Conservation (phyloP, 306 rosid genomes). For the Rosa rugosa region DNA sequence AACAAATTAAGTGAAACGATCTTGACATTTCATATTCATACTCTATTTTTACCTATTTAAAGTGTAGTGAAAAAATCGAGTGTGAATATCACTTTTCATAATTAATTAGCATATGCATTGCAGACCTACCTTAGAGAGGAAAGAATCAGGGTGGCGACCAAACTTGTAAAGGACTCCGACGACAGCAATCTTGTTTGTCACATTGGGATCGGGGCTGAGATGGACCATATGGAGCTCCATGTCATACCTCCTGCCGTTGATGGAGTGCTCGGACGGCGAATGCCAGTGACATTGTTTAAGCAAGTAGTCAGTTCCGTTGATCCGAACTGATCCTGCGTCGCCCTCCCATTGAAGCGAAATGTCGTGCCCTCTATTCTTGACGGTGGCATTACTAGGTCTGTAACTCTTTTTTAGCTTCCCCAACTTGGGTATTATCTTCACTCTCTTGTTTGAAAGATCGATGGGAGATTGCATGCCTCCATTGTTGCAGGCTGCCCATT, state of each 20-base stretch:
- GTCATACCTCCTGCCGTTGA: conserved; percentile 59
- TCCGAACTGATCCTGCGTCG: conserved; percentile 49
- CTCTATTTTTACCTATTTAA: no score
- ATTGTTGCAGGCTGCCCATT: conserved; percentile 34
- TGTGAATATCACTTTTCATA: no score
- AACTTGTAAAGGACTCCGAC: conserved; percentile 24
- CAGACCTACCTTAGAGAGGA: conserved; percentile 30
- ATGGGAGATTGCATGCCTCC: conserved; percentile 40
- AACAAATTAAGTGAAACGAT: no score
- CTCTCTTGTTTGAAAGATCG: conserved; percentile 21
- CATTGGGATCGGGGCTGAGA: background rate
- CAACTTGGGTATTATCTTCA: background rate
- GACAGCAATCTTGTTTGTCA: conserved; percentile 24
- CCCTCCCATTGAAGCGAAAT: conserved; percentile 46
- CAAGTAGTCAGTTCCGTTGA: conserved; percentile 46
- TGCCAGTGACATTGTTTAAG: conserved; percentile 76
- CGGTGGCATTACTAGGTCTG: conserved; percentile 29
- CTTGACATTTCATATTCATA: background rate
- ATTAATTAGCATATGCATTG: no score
- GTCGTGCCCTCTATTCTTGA: conserved; percentile 37
- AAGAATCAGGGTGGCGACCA: conserved; percentile 24
- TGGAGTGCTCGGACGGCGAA: conserved; percentile 70
- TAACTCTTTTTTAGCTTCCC: conserved; percentile 12
- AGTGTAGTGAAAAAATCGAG: no score
- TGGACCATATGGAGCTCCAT: conserved; percentile 49